These are phyloP conservation scores for Pichia sp. DNA, from an alignment of 1,139 yeast species.

Conservation along the genomic window DNA sequence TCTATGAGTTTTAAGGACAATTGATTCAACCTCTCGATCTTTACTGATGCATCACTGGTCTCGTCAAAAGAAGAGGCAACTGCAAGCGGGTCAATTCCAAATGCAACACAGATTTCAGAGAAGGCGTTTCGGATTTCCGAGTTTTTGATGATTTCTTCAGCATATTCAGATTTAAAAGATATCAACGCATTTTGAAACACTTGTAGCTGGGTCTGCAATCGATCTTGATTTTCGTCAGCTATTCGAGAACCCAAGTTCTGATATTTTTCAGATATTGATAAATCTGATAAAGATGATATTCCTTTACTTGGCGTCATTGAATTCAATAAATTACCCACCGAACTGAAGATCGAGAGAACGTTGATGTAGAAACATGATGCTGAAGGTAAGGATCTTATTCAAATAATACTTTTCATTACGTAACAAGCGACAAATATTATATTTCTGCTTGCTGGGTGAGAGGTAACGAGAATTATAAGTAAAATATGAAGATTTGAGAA, in stretches of 20 bases:
- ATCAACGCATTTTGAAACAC: slow-evolving; percentile 55
- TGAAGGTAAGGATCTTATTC: too few species aligned
- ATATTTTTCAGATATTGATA: slow-evolving; percentile 14
- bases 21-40: slow-evolving; percentile 51
- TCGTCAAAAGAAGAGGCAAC: slow-evolving; percentile 22
- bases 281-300: slow-evolving; percentile 14
- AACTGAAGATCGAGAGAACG: too few species aligned
- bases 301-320: slow-evolving; percentile 11
- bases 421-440: too few species aligned
- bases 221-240: slow-evolving; percentile 37
- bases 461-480: too few species aligned
- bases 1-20: slow-evolving; percentile 69
- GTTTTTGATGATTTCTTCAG: slow-evolving; percentile 53
- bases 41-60: slow-evolving; percentile 3
- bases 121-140: slow-evolving; percentile 62
- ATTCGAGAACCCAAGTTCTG: slow-evolving; percentile 25
- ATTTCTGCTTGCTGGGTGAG: too few species aligned
- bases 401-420: too few species aligned
- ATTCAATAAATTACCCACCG: too few species aligned
- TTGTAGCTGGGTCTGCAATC: slow-evolving; percentile 48
- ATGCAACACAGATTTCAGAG: slow-evolving; percentile 64
- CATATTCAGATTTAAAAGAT: slow-evolving; percentile 56
- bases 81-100: slow-evolving; percentile 79
- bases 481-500: too few species aligned
- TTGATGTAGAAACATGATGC: too few species aligned